Evolutionary conservation across 345 rosid species (phyloP), one percentile per base, ranked within the genome.

Genomic region (Zanthoxylum bungeanum): DNA sequence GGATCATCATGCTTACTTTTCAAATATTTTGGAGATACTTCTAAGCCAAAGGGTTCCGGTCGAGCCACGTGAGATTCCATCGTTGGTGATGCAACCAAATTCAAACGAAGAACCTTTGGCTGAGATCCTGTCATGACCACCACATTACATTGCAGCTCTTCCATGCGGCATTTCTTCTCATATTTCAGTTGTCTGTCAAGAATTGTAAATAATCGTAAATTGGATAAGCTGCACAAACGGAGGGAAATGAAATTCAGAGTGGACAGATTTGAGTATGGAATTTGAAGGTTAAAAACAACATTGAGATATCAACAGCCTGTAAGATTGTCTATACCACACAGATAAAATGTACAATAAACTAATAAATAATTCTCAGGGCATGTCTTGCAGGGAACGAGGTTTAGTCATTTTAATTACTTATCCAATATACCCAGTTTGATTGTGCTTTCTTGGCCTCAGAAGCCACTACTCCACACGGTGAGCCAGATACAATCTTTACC

Each of bases 361-460:
- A 34, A 24, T 44, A 24, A 39, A 64, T 34, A 76, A 14, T 5
- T 33, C 39, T 58, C 49, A 70, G 24, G n/a, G 53, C 60, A 60
- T 27, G 57, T 27, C 64, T 72, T 73, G 73, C 71, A 66, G 47
- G 72, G 57, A 44, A 24, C 37, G 60, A 31, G 51, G 74, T 77
- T 67, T 52, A 33, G 37, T 71, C 62, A 50, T 59, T 64, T 76
- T 24, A 50, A 75, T 84, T 84, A 94, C 98, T 86, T 95, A 80
- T 95, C 99, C 70, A 95, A 73, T 66, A 95, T 86, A 95, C 98
- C 99, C 99, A 95, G 60, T 87, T 92, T 12, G 99, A 89, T 74
- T 78, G 88, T 21, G 83, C 86, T 78, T 75, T 89, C 79, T 89
- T 92, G 34, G 94, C 87, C 76, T 95, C 98, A 64, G 88, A 73